These are phyloP conservation scores for Goffeauzyma gilvescens DNA, from an alignment of 768 basidiomycete species.

Conservation along the genomic window DNA sequence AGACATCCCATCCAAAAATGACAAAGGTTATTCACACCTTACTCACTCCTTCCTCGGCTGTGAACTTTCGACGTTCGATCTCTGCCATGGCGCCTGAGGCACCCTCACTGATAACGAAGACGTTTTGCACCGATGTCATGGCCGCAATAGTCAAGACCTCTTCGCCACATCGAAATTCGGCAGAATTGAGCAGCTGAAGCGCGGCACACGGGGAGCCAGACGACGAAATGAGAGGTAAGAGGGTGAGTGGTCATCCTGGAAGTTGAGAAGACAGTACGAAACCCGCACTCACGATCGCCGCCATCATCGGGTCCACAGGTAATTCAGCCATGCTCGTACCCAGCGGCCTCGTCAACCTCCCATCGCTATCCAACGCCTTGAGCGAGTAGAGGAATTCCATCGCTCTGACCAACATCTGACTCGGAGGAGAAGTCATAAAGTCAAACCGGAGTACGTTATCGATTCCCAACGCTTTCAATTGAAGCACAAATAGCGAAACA, in stretches of 20 bases:
- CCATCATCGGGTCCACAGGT: conserved; percentile 77
- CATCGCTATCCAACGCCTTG: conserved; percentile 59
- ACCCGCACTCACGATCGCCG: conserved; percentile 70
- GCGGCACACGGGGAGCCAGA: too few species aligned
- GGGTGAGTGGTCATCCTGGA: too few species aligned
- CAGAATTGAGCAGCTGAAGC: conserved; percentile 60
- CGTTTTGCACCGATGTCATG: conserved; percentile 84
- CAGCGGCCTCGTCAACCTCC: conserved; percentile 53
- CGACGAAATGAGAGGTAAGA: too few species aligned
- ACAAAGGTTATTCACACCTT: too few species aligned
- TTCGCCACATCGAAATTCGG: conserved; percentile 72
- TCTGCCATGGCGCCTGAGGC: conserved; percentile 70
- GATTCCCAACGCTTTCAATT: conserved; percentile 84
- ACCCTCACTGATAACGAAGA: conserved; percentile 74
- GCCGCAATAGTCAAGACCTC: conserved; percentile 91
- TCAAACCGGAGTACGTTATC: conserved; percentile 84
- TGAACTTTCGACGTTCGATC: conserved; percentile 84
- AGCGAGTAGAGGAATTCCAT: conserved; percentile 62
- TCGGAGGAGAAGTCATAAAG: conserved; percentile 76
- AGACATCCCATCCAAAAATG: too few species aligned
- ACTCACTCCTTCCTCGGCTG: conserved; percentile 85
- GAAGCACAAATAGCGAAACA: conserved; percentile 74
- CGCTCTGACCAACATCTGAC: conserved; percentile 64
- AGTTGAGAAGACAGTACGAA: too few species aligned
- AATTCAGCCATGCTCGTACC: conserved; percentile 83